These are phyloP conservation scores for Backusella liffmaniae DNA, from an alignment of 192 early-diverging fungal species.

Conservation along the genomic window DNA sequence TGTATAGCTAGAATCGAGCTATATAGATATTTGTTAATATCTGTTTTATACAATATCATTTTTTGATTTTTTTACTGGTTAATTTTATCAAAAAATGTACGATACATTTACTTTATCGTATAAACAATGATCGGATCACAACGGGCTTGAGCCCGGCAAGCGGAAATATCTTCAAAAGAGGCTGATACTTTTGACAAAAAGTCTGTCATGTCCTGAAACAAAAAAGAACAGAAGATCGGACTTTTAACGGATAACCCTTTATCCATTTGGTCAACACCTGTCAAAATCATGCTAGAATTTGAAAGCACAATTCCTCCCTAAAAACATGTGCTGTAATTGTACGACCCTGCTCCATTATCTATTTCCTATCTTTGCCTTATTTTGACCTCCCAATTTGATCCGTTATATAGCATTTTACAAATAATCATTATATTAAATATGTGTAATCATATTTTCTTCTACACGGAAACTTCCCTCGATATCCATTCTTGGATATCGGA, in stretches of 20 bases:
- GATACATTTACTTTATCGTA: neutral
- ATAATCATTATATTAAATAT: neutral
- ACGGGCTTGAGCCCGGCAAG: neutral
- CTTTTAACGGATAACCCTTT: neutral
- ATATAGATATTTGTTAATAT: too few relatives aligned
- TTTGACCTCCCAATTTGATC: neutral
- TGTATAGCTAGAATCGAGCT: neutral
- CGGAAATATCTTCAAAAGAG: neutral
- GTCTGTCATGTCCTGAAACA: neutral
- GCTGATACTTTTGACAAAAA: neutral
- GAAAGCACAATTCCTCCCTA: neutral
- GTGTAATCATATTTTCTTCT: neutral
- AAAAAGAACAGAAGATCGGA: neutral
- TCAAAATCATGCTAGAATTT: constrained; percentile 2
- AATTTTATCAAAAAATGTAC: neutral
- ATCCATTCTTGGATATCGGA: neutral
- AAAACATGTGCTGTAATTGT: neutral
- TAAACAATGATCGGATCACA: neutral
- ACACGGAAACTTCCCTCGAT: neutral
- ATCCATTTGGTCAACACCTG: neutral
- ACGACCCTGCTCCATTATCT: neutral
- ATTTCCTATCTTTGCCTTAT: neutral
- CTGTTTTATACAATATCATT: neutral
- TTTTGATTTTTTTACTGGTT: neutral
- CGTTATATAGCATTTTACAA: neutral